Conservation (phyloP, 768 basidiomycete genomes). For the Tricholoma terreum region DNA sequence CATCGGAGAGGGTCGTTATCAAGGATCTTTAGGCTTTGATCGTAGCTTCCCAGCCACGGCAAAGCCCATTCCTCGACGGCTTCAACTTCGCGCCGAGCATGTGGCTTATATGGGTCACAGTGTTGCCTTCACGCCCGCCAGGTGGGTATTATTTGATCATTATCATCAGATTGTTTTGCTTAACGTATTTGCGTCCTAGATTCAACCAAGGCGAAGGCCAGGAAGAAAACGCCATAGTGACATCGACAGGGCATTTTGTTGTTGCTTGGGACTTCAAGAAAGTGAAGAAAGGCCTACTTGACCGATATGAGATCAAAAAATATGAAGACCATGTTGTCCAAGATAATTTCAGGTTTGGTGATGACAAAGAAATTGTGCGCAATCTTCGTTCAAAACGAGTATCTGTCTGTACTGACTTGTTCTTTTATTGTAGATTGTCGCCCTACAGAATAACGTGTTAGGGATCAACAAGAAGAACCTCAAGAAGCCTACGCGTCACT, state of each 20-base stretch:
- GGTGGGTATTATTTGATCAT: slow-evolving; percentile 43
- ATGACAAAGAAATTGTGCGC: slow-evolving; percentile 93
- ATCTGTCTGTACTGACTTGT: neutral
- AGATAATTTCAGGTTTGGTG: slow-evolving; percentile 97
- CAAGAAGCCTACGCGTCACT: slow-evolving; percentile 75
- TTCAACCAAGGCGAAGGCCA: slow-evolving; percentile 91
- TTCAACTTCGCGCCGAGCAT: slow-evolving; percentile 89
- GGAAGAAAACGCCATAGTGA: slow-evolving; percentile 93
- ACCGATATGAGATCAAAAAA: slow-evolving; percentile 95
- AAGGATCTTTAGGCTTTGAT: slow-evolving; percentile 85
- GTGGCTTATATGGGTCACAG: slow-evolving; percentile 90
- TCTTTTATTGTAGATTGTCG: slow-evolving; percentile 71
- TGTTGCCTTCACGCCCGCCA: slow-evolving; percentile 89
- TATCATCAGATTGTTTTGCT: neutral
- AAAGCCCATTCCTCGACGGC: slow-evolving; percentile 86
- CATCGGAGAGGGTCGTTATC: slow-evolving; percentile 87
- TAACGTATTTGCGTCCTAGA: slow-evolving; percentile 37
- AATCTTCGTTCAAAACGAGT: slow-evolving; percentile 3
- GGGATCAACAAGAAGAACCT: slow-evolving; percentile 93
- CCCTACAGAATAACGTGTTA: slow-evolving; percentile 89
- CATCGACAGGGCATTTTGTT: slow-evolving; percentile 88
- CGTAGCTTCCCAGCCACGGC: slow-evolving; percentile 91
- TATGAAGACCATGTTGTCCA: slow-evolving; percentile 95
- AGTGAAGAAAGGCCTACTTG: slow-evolving; percentile 87
- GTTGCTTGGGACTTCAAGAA: slow-evolving; percentile 97